Base-by-base conservation (phyloP, 805 yeast genomes). In the Saturnispora quitensis region DNA sequence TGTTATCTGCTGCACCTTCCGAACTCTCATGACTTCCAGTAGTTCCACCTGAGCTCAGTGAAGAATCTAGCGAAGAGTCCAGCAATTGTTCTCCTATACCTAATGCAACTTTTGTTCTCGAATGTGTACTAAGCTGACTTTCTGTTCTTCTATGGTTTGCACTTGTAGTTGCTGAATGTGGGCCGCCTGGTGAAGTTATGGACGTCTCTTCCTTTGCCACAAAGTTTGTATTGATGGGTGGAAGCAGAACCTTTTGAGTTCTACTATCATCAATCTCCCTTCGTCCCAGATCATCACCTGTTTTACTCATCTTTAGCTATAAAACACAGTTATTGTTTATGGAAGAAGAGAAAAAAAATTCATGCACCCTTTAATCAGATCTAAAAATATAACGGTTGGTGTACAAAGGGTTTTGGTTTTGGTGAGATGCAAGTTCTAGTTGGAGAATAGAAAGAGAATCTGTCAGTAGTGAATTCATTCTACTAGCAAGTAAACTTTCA, bases 61-160 rank as follows among this genome's bases (percentile, higher is more conserved):
- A 38, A 38, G 42, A 38, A 5, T 38, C 42, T 20, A 38, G 18
- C 17, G 42, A 25, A 9, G 44, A 17, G 13, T 22, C 44, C 3
- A 40, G 25, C 5, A 12, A 13, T 13, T 22, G 44, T 10, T 40
- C 44, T 13, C n/a, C 18, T 5, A 12, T n/a, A 13, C 31, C 27
- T 12, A 5, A 24, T 22, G 18, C 25, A 5, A 40, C n/a, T 12
- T 40, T 40, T 24, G 35, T 40, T 33, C 50, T 47, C 7, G 50
- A 47, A 38, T 47, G 44, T 27, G 50, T 47, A n/a, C 45, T 38
- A 13, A 46, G 12, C 15, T 46, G 33, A 27, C 38, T 28, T 27
- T 47, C 36, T 27, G 50, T 47, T 28, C 50, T 27, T 38, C 44
- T 24, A 28, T 47, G 50, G 15, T 40, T 47, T 18, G 50, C 36